Evolutionary conservation across 805 yeast species (phyloP).

Genomic region (Yarrowia hollandica): DNA sequence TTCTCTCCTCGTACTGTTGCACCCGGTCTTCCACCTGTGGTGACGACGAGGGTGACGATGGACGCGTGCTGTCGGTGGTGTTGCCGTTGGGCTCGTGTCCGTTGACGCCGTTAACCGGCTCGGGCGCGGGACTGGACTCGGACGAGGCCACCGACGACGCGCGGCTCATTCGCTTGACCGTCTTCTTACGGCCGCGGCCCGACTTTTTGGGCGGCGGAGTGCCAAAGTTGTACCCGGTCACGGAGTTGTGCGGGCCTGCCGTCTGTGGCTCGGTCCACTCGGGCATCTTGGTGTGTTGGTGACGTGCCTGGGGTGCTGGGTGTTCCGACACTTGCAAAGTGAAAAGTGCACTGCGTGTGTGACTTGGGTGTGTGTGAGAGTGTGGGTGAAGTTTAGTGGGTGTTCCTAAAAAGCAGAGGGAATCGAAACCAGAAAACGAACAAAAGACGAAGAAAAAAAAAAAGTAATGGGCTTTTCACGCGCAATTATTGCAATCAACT

Average conservation of each 20-base stretch:
- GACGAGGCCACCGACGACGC: conserved; percentile 25
- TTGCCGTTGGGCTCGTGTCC: conserved; percentile 24
- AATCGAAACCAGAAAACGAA: no score
- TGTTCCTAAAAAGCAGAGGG: no score
- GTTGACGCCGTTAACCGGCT: conserved; percentile 1
- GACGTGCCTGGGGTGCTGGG: not conserved
- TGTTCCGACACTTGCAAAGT: not conserved
- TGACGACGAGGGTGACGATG: conserved; percentile 10
- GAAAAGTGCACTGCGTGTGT: not conserved
- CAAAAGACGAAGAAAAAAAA: no score
- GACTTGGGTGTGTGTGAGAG: not conserved
- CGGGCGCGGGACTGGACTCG: conserved; percentile 14
- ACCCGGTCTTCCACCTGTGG: conserved; percentile 24
- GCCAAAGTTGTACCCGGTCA: conserved; percentile 73
- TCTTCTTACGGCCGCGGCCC: conserved; percentile 17
- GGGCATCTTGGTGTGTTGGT: conserved; percentile 5
- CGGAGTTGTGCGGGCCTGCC: conserved; percentile 55
- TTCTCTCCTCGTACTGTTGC: conserved; percentile 2
- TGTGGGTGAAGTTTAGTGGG: no score
- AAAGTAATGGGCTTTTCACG: no score
- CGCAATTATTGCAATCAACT: no score
- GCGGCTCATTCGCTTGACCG: conserved; percentile 17
- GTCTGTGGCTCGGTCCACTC: conserved; percentile 59
- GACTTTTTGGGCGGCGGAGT: conserved; percentile 55
- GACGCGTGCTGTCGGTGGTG: conserved; percentile 24